Conservation (phyloP, 1,284 basidiomycete species). For the Wallemia ichthyophaga region DNA sequence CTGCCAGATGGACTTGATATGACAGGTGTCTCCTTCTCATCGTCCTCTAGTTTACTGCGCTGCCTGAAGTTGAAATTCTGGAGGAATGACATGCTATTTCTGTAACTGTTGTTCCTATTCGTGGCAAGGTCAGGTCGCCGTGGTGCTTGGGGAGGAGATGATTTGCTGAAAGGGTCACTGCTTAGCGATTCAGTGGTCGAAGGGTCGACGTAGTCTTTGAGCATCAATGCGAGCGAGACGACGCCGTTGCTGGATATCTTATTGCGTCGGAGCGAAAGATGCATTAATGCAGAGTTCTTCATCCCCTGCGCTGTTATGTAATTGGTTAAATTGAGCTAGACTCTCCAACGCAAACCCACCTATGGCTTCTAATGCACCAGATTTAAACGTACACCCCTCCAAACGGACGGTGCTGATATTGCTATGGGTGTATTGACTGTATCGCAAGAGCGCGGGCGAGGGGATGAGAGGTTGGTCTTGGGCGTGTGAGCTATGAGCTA, state of each 20-base stretch:
- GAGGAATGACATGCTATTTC: too few relatives aligned
- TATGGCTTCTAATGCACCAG: slow-evolving; percentile 38
- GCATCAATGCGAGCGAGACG: slow-evolving; percentile 76
- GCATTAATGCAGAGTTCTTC: slow-evolving; percentile 45
- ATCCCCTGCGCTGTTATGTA: slow-evolving; percentile 33
- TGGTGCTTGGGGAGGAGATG: slow-evolving; percentile 6
- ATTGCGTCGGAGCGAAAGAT: slow-evolving; percentile 63
- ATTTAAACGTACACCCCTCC: slow-evolving; percentile 47
- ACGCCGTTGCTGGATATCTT: slow-evolving; percentile 49
- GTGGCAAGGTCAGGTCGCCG: slow-evolving; percentile 10
- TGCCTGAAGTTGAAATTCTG: neutral
- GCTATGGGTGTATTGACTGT: neutral
- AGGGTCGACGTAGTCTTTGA: slow-evolving; percentile 65
- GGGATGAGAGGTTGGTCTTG: neutral
- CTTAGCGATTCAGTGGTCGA: slow-evolving; percentile 13
- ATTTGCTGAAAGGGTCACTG: slow-evolving; percentile 12
- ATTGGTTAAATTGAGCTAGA: too few relatives aligned
- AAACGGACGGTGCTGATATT: slow-evolving; percentile 39
- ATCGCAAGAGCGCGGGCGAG: neutral
- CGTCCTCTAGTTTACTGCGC: slow-evolving; percentile 12
- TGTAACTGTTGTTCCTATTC: too few relatives aligned
- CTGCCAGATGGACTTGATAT: slow-evolving; percentile 44
- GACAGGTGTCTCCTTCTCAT: slow-evolving; percentile 32
- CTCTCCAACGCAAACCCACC: too few relatives aligned
- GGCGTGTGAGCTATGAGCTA: too few relatives aligned